phyloP scores from a whole-genome alignment of 257 asterid species.

The Nicotiana noctiflora region DNA sequence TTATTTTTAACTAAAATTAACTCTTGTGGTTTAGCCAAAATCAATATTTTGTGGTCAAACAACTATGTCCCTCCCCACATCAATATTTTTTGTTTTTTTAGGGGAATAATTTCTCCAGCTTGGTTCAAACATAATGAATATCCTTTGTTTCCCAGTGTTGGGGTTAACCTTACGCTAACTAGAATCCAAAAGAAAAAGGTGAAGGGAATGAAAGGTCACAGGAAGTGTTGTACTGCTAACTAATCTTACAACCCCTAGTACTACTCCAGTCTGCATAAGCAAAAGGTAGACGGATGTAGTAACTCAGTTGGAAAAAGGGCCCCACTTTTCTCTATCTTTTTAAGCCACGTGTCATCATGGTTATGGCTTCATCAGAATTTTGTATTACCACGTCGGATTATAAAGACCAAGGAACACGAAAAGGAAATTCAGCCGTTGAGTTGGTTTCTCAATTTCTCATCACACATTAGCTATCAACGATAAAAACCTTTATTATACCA shows the following conservation, averaged over 20 bases:
- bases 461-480: slow-evolving; percentile 14
- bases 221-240: neutral
- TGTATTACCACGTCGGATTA: slow-evolving; percentile 12
- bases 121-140: too few relatives aligned
- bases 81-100: too few relatives aligned
- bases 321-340: slow-evolving; percentile 15
- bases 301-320: neutral
- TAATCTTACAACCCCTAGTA: neutral
- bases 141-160: too few relatives aligned
- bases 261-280: neutral
- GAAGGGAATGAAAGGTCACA: neutral
- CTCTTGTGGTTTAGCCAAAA: too few relatives aligned
- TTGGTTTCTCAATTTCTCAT: slow-evolving; percentile 9
- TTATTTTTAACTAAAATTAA: too few relatives aligned
- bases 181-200: too few relatives aligned
- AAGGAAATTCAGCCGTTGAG: neutral
- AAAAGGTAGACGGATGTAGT: neutral
- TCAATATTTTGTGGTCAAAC: too few relatives aligned
- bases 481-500: neutral
- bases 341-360: slow-evolving; percentile 17
- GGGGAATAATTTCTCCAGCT: too few relatives aligned
- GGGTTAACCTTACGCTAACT: too few relatives aligned
- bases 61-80: too few relatives aligned
- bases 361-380: neutral
- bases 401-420: slow-evolving; percentile 1